Base-by-base conservation (phyloP, 495 filamentous ascomycete species). In the Rhizodiscina lignyota region DNA sequence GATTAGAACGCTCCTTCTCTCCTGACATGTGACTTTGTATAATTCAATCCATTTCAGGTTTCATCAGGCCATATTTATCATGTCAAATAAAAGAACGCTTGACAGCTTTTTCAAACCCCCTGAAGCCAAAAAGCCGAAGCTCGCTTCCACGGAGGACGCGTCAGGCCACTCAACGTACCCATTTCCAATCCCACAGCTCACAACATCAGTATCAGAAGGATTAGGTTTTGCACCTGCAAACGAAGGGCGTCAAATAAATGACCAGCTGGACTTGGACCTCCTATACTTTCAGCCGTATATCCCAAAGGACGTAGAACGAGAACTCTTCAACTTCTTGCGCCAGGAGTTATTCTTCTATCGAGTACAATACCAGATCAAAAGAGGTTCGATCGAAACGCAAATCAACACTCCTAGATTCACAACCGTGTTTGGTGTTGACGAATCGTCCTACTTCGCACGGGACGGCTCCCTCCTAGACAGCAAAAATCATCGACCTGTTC, bases 371-470 rank as follows among this genome's bases (percentile, higher is more conserved):
- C 66, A 56, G 10, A 79, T 79, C 44, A 72, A 68, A 30, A 62
- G 77, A 18, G 66, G 63, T 3, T 56, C 61, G 0, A 40, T 61
- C 0, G 61, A 72, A n/a, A 76, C 69, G 0, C 42, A 56, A 4
- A 70, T 83, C 37, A 69, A 63, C 31, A 83, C 77, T 4, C 79
- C 79, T 2, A 62, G 76, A 11, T 79, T 58, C 42, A 83, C 76
- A 0, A 77, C 79, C 2, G 74, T 81, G 15, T 83, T 80, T 41
- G 79, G 77, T 4, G 51, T 82, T 2, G 77, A 84, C 40, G 65
- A 63, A 8, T 77, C 51, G 5, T 45, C 43, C n/a, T 13, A 17
- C 10, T 60, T 63, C 44, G 55, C 31, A 34, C 35, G 12, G 11
- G 39, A 51, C 18, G 66, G 61, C 5, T 29, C 37, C 6, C 47